phyloP scores from a whole-genome alignment of 352 stramenopile species.

The Globisporangium heterothallicum region DNA sequence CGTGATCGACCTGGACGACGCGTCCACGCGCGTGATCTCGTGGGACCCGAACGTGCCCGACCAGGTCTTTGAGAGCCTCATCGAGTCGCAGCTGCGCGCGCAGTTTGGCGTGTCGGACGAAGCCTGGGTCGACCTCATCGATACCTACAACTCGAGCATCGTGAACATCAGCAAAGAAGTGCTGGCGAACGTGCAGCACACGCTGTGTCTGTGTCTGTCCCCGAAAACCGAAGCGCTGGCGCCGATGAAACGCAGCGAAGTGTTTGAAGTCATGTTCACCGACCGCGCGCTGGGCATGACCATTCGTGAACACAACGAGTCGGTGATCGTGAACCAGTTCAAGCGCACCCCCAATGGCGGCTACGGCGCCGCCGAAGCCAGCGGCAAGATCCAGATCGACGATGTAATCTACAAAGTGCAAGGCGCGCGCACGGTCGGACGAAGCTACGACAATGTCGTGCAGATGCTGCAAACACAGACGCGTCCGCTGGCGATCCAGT shows the following conservation, averaged over 20 bases:
- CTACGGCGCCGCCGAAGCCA: slow-evolving; percentile 48
- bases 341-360: slow-evolving; percentile 55
- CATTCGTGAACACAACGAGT: slow-evolving; percentile 80
- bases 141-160: slow-evolving; percentile 73
- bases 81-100: slow-evolving; percentile 68
- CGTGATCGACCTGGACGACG: slow-evolving; percentile 84
- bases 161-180: slow-evolving; percentile 81
- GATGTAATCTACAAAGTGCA: slow-evolving; percentile 88
- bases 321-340: slow-evolving; percentile 83
- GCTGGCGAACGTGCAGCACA: slow-evolving; percentile 37
- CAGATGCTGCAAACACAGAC: slow-evolving; percentile 84
- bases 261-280: slow-evolving; percentile 75
- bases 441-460: slow-evolving; percentile 77
- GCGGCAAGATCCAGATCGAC: slow-evolving; percentile 46
- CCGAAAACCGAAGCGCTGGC: slow-evolving; percentile 78
- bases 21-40: slow-evolving; percentile 62
- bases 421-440: slow-evolving; percentile 61
- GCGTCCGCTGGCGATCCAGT: slow-evolving; percentile 71
- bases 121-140: slow-evolving; percentile 83
- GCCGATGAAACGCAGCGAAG: slow-evolving; percentile 73
- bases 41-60: slow-evolving; percentile 79
- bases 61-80: slow-evolving; percentile 75
- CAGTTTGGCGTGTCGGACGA: slow-evolving; percentile 81
- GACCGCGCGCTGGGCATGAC: slow-evolving; percentile 75
- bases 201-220: slow-evolving; percentile 77